Conservation (phyloP, 1,284 basidiomycete species). For the Fomitiporia mediterranea region DNA sequence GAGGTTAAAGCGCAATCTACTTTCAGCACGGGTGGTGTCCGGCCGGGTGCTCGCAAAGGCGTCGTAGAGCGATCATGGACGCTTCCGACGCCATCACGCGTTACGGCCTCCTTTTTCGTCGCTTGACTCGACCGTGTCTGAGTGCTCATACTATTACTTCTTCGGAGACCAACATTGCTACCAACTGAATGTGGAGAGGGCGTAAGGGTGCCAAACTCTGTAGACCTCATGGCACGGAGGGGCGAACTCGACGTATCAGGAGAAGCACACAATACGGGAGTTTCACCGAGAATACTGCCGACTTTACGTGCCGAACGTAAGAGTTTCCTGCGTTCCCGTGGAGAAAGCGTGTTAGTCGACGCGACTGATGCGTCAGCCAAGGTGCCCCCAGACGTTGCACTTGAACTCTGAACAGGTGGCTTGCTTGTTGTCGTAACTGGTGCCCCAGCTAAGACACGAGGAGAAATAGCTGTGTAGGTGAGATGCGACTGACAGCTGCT, state of each 20-base stretch:
- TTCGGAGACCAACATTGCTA: background rate
- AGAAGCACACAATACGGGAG: constrained; percentile 27
- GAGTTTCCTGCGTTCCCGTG: constrained; percentile 35
- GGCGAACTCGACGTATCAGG: background rate
- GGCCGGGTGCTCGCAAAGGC: background rate
- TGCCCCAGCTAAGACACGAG: background rate
- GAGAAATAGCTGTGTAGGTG: background rate
- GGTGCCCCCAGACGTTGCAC: background rate
- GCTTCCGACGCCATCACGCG: background rate
- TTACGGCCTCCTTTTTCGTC: background rate
- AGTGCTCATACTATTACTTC: background rate
- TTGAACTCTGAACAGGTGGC: background rate
- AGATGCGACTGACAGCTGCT: background rate
- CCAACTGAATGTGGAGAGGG: background rate
- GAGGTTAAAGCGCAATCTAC: constrained; percentile 9
- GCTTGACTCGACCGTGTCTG: background rate
- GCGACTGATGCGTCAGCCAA: constrained; percentile 18
- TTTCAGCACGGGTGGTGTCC: constrained; percentile 14
- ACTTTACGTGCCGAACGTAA: constrained; percentile 41
- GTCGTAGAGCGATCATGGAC: background rate
- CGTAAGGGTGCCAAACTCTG: background rate
- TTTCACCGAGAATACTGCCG: constrained; percentile 38
- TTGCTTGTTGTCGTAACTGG: background rate
- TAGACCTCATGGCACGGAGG: background rate
- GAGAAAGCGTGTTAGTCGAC: constrained; percentile 33